These are phyloP conservation scores for Malus hybrid DNA, from an alignment of 331 rosid species.

Conservation along the genomic window DNA sequence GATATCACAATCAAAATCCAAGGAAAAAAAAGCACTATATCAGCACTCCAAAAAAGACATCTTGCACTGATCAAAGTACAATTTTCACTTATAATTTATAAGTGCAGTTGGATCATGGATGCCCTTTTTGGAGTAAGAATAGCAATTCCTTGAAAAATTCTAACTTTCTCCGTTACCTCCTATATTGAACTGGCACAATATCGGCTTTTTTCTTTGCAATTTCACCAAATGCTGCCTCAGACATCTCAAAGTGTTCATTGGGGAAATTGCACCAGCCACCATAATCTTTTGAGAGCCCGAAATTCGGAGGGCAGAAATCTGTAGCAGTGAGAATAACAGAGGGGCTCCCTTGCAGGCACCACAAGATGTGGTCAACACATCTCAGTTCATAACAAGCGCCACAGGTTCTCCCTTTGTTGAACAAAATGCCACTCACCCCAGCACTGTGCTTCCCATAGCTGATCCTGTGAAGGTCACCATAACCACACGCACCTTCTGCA, in stretches of 20 bases:
- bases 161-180: conserved; percentile 47
- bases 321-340: conserved; percentile 77
- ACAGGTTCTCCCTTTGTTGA: conserved; percentile 77
- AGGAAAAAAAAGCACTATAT: background rate
- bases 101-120: no score
- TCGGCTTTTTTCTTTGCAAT: conserved; percentile 78
- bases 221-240: conserved; percentile 69
- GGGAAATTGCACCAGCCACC: conserved; percentile 99
- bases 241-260: conserved; percentile 86
- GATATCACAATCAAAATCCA: conserved; percentile 1
- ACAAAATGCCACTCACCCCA: conserved; percentile 81
- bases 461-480: conserved; percentile 81
- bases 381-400: conserved; percentile 94
- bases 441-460: conserved; percentile 76
- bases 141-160: background rate
- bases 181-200: conserved; percentile 82
- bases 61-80: no score
- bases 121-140: no score
- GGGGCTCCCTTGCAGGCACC: conserved; percentile 93
- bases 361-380: conserved; percentile 88
- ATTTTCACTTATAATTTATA: no score
- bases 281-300: conserved; percentile 77
- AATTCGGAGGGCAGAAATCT: conserved; percentile 94
- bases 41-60: no score
- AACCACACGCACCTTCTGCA: conserved; percentile 99